Conservation (phyloP, 371 early-diverging fungal species). For the Mucor indicus region DNA sequence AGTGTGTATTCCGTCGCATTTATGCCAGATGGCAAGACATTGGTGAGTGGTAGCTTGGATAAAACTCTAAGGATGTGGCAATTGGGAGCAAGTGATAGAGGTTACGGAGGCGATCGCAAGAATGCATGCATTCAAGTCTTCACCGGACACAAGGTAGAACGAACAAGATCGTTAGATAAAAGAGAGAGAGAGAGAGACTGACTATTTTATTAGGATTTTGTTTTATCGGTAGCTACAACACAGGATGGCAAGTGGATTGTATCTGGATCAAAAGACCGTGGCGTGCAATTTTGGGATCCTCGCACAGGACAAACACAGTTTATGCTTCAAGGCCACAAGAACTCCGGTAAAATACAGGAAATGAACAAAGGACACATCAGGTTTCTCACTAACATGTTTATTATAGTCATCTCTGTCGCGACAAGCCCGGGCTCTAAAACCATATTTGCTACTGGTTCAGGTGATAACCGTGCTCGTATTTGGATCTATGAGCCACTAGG, state of each 20-base stretch:
- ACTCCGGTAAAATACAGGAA: constrained; percentile 73
- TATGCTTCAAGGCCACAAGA: constrained; percentile 97
- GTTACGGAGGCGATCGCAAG: constrained; percentile 20
- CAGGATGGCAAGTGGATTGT: constrained; percentile 93
- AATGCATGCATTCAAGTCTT: constrained; percentile 56
- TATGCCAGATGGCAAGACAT: constrained; percentile 87
- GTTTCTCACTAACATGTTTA: not conserved
- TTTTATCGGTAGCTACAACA: constrained; percentile 92
- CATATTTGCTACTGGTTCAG: constrained; percentile 94
- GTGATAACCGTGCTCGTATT: constrained; percentile 90
- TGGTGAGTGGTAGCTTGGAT: constrained; percentile 95
- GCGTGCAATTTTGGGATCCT: constrained; percentile 95
- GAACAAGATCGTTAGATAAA: no score
- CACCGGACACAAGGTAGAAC: constrained; percentile 64
- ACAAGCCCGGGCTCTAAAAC: constrained; percentile 73
- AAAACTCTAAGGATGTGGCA: constrained; percentile 96
- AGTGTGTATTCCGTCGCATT: constrained; percentile 97
- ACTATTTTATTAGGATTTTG: constrained; percentile 77
- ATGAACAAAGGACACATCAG: not conserved
- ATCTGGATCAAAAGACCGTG: constrained; percentile 93
- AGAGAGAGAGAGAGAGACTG: not conserved
- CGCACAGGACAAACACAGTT: constrained; percentile 76
- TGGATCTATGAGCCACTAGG: constrained; percentile 74
- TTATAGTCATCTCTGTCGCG: constrained; percentile 89
- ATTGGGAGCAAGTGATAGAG: constrained; percentile 47